These are phyloP conservation scores for Phyllosticta paracitricarpa DNA, from an alignment of 2,329 filamentous ascomycete species.

Conservation along the genomic window DNA sequence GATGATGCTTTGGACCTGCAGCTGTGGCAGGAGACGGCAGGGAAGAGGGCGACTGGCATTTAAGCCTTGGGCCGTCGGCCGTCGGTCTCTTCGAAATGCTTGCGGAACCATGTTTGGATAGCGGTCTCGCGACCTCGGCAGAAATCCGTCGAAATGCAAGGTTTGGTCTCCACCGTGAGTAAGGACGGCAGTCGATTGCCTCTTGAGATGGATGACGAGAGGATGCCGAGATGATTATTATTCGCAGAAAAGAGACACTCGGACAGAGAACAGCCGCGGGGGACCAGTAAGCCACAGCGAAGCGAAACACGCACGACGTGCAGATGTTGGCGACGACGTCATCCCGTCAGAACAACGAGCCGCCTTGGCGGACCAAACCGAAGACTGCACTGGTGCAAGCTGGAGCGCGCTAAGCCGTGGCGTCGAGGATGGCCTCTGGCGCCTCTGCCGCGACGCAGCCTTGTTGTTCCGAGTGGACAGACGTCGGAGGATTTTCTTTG, in stretches of 20 bases:
- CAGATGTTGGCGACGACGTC: neutral
- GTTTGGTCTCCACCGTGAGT: neutral
- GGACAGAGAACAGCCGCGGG: no score
- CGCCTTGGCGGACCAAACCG: neutral
- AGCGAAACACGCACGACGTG: neutral
- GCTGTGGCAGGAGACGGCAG: neutral
- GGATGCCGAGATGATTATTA: neutral
- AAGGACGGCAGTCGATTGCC: neutral
- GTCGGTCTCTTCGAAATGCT: neutral
- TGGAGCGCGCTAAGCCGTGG: neutral
- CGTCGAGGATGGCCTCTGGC: neutral
- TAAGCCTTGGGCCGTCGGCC: neutral
- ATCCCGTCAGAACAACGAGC: neutral
- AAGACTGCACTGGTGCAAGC: neutral
- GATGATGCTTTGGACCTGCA: neutral
- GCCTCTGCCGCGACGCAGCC: neutral
- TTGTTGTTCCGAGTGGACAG: neutral
- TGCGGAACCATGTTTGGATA: neutral
- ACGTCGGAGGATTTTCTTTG: neutral
- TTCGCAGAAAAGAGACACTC: neutral
- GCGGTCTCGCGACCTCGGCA: neutral
- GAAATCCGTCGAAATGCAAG: neutral
- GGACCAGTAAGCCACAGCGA: neutral
- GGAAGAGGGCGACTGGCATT: neutral
- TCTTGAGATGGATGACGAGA: neutral